Base-by-base conservation (phyloP, 139 green algal genomes). In the Pycnococcus provasolii region DNA sequence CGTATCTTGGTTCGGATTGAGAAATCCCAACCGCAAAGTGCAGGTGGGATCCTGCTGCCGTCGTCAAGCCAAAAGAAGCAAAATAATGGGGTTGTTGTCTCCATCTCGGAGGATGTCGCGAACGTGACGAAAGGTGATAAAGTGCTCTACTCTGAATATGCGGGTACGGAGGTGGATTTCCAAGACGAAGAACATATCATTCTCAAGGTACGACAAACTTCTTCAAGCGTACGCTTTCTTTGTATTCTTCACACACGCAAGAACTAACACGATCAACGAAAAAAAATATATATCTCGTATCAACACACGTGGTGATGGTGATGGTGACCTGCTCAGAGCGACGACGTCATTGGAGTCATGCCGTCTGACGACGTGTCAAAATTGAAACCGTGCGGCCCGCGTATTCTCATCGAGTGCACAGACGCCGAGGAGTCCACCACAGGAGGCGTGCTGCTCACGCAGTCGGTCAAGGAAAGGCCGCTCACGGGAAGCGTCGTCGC, bases 91-190 rank as follows among this genome's bases (percentile, higher is more conserved):
- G 62, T 80, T 39, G 72, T 91, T 3, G 68, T 86, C 66, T 87
- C 11, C 81, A 80, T 74, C 72, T 79, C 53, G 26, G 62, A 62
- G 0, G 15, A 11, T 42, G 41, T 11, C 55, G 9, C 11, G 51
- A 11, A 70, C 13, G 51, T 9, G 11, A 39, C 13, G 51, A 65
- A 45, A 5, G 89, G 89, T n/a, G 89, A 95, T 73, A 85, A 80
- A 6, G 88, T 97, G 37, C 81, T 96, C 39, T 97, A 96, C 80
- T 89, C 81, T 43, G 94, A 97, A 85, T 97, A 86, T 63, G 90
- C 91, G 8, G 91, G 91, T 62, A 96, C 90, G 40, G 87, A 96
- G 70, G 50, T 97, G 15, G 80, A 88, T 43, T 45, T 96, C n/a
- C 58, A 78, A 9, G 86, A 77, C 50, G 72, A 64, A 2, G 77